Evolutionary conservation across 192 early-diverging fungal species (phyloP).

Genomic region (Endogone sp.): DNA sequence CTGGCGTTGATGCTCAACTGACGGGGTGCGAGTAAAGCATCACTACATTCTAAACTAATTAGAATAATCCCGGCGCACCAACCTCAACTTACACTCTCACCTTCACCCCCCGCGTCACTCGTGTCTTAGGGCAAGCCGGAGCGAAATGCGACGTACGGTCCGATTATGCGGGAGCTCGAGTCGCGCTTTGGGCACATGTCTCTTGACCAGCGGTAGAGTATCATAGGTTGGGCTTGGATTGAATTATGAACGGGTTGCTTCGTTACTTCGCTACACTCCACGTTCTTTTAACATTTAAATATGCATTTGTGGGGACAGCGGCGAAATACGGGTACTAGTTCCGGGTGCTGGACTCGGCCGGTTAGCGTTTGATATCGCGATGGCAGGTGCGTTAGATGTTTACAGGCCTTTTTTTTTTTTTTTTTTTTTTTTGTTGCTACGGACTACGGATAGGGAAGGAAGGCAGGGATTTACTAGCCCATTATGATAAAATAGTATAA

Average conservation of each 20-base stretch:
- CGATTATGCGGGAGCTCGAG: slow-evolving; percentile 73
- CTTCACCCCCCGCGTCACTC: background rate
- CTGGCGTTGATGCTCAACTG: no score
- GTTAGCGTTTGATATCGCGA: slow-evolving; percentile 88
- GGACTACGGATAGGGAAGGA: no score
- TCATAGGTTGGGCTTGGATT: background rate
- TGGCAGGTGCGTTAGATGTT: slow-evolving; percentile 32
- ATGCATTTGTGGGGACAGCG: slow-evolving; percentile 36
- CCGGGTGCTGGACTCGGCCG: slow-evolving; percentile 97
- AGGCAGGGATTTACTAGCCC: no score
- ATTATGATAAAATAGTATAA: no score
- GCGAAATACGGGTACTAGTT: slow-evolving; percentile 69
- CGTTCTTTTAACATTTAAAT: no score
- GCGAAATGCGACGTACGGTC: slow-evolving; percentile 73
- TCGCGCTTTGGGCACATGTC: slow-evolving; percentile 47
- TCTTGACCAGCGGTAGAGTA: slow-evolving; percentile 39
- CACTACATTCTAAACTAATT: no score
- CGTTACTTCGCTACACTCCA: no score
- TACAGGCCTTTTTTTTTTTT: no score
- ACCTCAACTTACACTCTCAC: background rate
- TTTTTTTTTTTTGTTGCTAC: no score
- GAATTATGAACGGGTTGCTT: background rate
- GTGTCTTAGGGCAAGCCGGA: slow-evolving; percentile 63
- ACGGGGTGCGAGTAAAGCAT: no score
- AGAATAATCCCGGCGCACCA: no score